These are phyloP conservation scores for Trichophyton benhamiae DNA, from an alignment of 2,329 filamentous ascomycete species.

Conservation along the genomic window DNA sequence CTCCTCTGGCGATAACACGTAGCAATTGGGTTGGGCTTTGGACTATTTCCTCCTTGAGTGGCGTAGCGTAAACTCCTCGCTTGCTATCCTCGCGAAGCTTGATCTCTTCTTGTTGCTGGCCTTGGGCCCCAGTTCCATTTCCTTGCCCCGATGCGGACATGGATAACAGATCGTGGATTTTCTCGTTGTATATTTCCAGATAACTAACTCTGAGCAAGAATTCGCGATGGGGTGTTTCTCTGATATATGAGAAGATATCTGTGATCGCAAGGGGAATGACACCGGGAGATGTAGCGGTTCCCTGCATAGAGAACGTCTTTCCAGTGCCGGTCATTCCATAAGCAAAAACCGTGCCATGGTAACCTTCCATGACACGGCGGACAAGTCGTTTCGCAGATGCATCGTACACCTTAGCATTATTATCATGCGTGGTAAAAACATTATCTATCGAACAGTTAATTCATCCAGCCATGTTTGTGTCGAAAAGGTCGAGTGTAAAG, in stretches of 20 bases:
- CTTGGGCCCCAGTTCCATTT: slow-evolving; percentile 39
- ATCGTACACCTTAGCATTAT: slow-evolving; percentile 92
- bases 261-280: slow-evolving; percentile 96
- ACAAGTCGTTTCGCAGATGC: slow-evolving; percentile 86
- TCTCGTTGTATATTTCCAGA: slow-evolving; percentile 97
- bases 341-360: slow-evolving; percentile 94
- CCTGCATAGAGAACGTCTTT: slow-evolving; percentile 99
- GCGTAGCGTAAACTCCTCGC: slow-evolving; percentile 88
- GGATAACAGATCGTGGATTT: slow-evolving; percentile 83
- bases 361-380: slow-evolving; percentile 95
- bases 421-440: slow-evolving; percentile 85
- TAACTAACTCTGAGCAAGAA: slow-evolving; percentile 95
- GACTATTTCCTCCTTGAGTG: slow-evolving; percentile 94
- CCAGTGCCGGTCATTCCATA: slow-evolving; percentile 99
- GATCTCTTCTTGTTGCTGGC: slow-evolving; percentile 69
- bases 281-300: slow-evolving; percentile 85
- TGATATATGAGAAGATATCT: slow-evolving; percentile 97
- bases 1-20: slow-evolving; percentile 86
- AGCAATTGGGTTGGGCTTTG: slow-evolving; percentile 93
- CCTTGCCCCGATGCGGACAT: slow-evolving; percentile 45
- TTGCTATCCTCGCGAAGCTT: slow-evolving; percentile 95
- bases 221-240: slow-evolving; percentile 87
- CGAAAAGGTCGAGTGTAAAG: background rate
- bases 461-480: background rate
- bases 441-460: slow-evolving; percentile 53